Percentiles rank a stretch among this genome's conserved stretches.
phyloP scores from a whole-genome alignment of 371 early-diverging fungal species.

The Mortierella sp. region DNA sequence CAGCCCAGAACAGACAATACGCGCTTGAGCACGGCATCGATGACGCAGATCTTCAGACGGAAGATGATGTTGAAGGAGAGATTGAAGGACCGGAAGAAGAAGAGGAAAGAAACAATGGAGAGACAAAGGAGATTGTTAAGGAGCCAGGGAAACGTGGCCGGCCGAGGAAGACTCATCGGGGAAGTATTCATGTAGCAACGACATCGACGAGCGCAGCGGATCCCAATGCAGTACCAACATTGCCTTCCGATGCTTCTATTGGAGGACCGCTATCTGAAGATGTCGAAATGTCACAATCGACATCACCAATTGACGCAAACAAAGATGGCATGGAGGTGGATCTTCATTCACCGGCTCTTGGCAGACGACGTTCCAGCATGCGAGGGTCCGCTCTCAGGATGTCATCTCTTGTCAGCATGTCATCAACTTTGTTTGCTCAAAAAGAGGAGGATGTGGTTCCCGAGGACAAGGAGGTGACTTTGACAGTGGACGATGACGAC shows the following conservation, averaged over 20 bases:
- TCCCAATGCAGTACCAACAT: background rate
- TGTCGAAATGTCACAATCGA: slow-evolving; percentile 24
- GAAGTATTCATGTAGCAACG: slow-evolving; percentile 36
- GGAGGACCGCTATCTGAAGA: slow-evolving; percentile 11
- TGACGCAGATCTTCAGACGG: slow-evolving; percentile 38
- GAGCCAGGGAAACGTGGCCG: slow-evolving; percentile 22
- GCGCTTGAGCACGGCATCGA: slow-evolving; percentile 38
- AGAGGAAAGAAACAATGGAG: slow-evolving; percentile 10
- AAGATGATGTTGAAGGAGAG: slow-evolving; percentile 39
- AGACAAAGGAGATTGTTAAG: slow-evolving; percentile 12
- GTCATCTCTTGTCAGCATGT: slow-evolving; percentile 53
- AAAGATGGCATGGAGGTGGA: slow-evolving; percentile 47
- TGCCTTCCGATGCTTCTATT: background rate
- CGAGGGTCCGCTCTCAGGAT: slow-evolving; percentile 46
- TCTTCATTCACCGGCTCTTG: slow-evolving; percentile 44
- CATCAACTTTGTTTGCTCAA: slow-evolving; percentile 48
- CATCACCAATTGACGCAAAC: slow-evolving; percentile 21
- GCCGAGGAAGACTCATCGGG: slow-evolving; percentile 27
- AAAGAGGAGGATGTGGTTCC: slow-evolving; percentile 40
- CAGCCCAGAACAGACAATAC: slow-evolving; percentile 41
- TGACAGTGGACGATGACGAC: slow-evolving; percentile 35
- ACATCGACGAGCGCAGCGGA: slow-evolving; percentile 22
- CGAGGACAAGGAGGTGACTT: slow-evolving; percentile 27
- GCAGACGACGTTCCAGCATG: slow-evolving; percentile 51
- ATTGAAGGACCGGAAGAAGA: slow-evolving; percentile 22